Conservation (phyloP, 1,139 yeast genomes). For the Lodderomyces elongisporus region DNA sequence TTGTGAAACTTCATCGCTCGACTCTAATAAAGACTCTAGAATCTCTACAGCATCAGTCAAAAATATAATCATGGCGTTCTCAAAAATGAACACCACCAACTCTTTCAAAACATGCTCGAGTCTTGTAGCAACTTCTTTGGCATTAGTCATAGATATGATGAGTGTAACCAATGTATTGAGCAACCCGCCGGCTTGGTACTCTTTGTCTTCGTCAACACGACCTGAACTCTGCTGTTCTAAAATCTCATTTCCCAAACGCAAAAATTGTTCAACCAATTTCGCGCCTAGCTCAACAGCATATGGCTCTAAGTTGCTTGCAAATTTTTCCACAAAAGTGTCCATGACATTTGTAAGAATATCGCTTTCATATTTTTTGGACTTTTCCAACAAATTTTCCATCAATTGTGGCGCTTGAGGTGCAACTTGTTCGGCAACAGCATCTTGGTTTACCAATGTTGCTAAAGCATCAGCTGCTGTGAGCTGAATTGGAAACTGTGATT, state of each 20-base stretch:
- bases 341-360: slow-evolving; percentile 52
- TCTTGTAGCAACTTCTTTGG: slow-evolving; percentile 39
- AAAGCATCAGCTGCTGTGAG: slow-evolving; percentile 53
- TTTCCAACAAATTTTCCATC: slow-evolving; percentile 47
- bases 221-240: slow-evolving; percentile 27
- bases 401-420: slow-evolving; percentile 48
- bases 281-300: slow-evolving; percentile 48
- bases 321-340: slow-evolving; percentile 53
- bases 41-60: slow-evolving; percentile 47
- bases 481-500: slow-evolving; percentile 45
- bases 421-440: slow-evolving; percentile 41
- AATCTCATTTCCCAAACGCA: slow-evolving; percentile 40
- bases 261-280: slow-evolving; percentile 45
- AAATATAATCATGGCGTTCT: slow-evolving; percentile 45
- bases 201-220: slow-evolving; percentile 39
- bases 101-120: slow-evolving; percentile 39
- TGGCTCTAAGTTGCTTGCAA: slow-evolving; percentile 51
- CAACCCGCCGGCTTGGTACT: slow-evolving; percentile 49
- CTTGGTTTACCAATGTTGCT: slow-evolving; percentile 45
- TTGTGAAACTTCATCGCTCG: slow-evolving; percentile 40
- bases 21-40: slow-evolving; percentile 43
- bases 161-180: slow-evolving; percentile 49
- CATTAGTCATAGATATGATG: slow-evolving; percentile 47
- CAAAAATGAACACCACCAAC: slow-evolving; percentile 42
- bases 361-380: slow-evolving; percentile 47